Percentiles rank a stretch among this genome's conserved stretches.
Evolutionary conservation across 768 basidiomycete species (phyloP).

Genomic region (Mycena belliarum): DNA sequence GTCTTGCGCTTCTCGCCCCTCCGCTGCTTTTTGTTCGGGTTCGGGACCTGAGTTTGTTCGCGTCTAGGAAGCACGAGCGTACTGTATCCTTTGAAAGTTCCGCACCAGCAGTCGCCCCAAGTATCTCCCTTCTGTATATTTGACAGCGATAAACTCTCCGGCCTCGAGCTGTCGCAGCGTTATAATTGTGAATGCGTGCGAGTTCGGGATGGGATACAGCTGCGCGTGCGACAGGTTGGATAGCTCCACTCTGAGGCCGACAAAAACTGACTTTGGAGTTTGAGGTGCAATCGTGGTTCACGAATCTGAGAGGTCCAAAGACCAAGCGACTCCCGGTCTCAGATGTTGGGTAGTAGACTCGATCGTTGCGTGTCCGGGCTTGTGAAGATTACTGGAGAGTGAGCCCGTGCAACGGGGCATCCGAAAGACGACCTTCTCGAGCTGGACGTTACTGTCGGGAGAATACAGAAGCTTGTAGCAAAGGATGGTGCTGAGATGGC

Average conservation of each 20-base stretch:
- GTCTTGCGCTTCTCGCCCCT: conserved; percentile 11
- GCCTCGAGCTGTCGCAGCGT: conserved; percentile 8
- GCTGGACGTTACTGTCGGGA: conserved; percentile 3
- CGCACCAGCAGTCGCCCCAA: conserved; percentile 12
- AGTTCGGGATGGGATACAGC: conserved; percentile 15
- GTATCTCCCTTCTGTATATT: conserved; percentile 11
- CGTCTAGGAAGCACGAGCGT: neutral
- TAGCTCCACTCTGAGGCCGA: neutral
- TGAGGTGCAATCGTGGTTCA: conserved; percentile 20
- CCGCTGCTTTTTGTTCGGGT: conserved; percentile 10
- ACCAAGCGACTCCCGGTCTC: conserved; percentile 15
- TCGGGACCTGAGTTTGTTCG: neutral
- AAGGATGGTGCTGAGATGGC: conserved; percentile 5
- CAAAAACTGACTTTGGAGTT: conserved; percentile 11
- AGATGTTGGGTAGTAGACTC: conserved; percentile 13
- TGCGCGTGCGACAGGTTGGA: neutral
- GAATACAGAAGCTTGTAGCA: conserved; percentile 19
- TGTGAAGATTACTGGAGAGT: conserved; percentile 9
- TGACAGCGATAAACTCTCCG: conserved; percentile 7
- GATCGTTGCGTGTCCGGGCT: conserved; percentile 10
- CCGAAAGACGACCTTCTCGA: conserved; percentile 19
- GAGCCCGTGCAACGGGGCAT: conserved; percentile 15
- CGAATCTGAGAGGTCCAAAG: conserved; percentile 19
- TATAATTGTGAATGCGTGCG: conserved; percentile 11
- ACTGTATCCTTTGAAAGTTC: conserved; percentile 6